These are phyloP conservation scores for Pneumocystis carinii DNA, from an alignment of 1,139 yeast genomes.

Conservation along the genomic window DNA sequence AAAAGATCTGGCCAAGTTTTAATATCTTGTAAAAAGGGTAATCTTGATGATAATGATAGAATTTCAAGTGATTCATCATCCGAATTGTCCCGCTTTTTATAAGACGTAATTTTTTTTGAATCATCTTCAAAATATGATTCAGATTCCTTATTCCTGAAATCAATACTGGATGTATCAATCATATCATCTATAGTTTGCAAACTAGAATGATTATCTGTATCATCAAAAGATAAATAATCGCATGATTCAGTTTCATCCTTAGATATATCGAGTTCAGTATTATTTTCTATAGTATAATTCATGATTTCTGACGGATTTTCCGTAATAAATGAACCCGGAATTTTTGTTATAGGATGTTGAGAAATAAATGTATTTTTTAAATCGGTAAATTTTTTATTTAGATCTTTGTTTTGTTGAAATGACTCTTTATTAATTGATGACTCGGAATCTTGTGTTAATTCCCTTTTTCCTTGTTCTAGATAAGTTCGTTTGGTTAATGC, in stretches of 20 bases:
- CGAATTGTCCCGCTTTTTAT: neutral
- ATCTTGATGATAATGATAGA: neutral
- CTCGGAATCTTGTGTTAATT: neutral
- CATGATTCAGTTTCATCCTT: neutral
- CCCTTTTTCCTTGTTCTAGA: neutral
- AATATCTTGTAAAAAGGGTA: neutral
- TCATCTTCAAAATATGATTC: neutral
- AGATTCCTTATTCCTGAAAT: neutral
- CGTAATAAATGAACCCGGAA: neutral
- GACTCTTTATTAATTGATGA: neutral
- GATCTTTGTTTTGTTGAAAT: neutral
- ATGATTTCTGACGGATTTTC: neutral
- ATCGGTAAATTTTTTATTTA: neutral
- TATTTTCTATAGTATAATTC: neutral
- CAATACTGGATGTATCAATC: neutral
- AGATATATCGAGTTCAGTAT: neutral
- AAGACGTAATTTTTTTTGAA: neutral
- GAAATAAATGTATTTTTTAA: neutral
- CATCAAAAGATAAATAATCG: neutral
- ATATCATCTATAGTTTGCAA: neutral
- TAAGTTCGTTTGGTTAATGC: neutral
- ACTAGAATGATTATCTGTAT: neutral
- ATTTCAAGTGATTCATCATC: neutral
- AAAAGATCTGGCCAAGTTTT: neutral
- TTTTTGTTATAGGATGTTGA: neutral